Evolutionary conservation across 2,329 filamentous ascomycete species (phyloP).

Genomic region (Cyphellophora attinorum): DNA sequence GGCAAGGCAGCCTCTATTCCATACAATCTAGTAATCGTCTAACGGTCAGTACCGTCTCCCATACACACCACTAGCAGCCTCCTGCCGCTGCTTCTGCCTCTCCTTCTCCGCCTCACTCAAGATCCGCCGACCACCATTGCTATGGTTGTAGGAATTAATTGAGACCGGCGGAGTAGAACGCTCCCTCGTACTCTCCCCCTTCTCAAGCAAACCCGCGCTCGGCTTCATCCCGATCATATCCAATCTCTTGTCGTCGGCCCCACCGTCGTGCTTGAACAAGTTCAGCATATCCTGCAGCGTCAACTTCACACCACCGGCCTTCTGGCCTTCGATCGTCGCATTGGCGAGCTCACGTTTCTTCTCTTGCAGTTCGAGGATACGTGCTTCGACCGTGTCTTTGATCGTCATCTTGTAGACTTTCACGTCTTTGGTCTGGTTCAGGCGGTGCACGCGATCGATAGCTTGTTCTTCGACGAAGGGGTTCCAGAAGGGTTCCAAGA

Average conservation of each 20-base stretch:
- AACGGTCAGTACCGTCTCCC: too few species aligned
- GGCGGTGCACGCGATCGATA: slow-evolving; percentile 95
- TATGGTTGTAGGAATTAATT: too few species aligned
- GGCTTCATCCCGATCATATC: slow-evolving; percentile 10
- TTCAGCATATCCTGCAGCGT: slow-evolving; percentile 89
- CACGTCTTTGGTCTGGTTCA: slow-evolving; percentile 92
- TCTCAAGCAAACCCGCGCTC: slow-evolving; percentile 5
- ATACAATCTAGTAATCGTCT: too few species aligned
- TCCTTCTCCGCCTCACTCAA: too few species aligned
- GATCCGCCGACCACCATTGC: too few species aligned
- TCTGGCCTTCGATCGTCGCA: slow-evolving; percentile 68
- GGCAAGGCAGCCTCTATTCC: too few species aligned
- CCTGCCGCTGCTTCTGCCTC: too few species aligned
- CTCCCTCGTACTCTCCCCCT: neutral
- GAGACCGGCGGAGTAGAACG: too few species aligned
- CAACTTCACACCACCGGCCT: slow-evolving; percentile 67
- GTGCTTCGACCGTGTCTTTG: slow-evolving; percentile 76
- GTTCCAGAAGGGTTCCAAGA: slow-evolving; percentile 98
- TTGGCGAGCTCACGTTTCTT: slow-evolving; percentile 89
- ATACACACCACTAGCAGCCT: too few species aligned
- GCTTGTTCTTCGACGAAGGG: slow-evolving; percentile 98
- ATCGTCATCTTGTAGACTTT: slow-evolving; percentile 92
- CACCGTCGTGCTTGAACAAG: slow-evolving; percentile 64
- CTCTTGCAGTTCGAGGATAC: slow-evolving; percentile 88
- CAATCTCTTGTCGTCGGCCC: slow-evolving; percentile 32